Evolutionary conservation across 352 stramenopile species (phyloP).

Genomic region (Thraustochytrium striatum): DNA sequence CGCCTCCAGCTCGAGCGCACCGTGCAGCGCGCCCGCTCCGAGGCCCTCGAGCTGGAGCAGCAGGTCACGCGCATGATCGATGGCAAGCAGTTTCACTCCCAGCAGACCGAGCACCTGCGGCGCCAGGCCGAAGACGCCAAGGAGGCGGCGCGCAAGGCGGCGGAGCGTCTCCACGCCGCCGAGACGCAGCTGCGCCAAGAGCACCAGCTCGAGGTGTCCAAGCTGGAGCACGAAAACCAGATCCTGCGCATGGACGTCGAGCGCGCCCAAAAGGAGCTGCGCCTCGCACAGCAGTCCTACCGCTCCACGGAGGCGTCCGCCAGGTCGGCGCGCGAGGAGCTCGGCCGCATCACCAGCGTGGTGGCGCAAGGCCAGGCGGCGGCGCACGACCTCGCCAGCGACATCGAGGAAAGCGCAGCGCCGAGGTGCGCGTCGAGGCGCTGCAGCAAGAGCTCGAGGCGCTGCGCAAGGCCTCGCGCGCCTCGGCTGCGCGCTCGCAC

Average conservation of each 20-base stretch:
- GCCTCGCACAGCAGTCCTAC: neutral
- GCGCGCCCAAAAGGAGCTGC: neutral
- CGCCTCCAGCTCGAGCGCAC: slow-evolving; percentile 1
- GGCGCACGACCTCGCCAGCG: neutral
- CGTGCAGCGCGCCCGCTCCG: slow-evolving; percentile 1
- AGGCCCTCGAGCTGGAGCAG: neutral
- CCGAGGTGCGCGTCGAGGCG: neutral
- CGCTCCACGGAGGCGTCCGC: neutral
- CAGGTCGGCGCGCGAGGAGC: neutral
- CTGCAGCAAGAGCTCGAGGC: slow-evolving; percentile 7
- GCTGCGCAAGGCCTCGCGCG: neutral
- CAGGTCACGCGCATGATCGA: neutral
- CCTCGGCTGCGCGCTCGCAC: neutral
- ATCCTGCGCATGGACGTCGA: slow-evolving; percentile 13
- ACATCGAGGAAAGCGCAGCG: neutral
- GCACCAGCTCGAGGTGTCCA: neutral
- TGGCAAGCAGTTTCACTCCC: neutral
- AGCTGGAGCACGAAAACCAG: slow-evolving; percentile 20
- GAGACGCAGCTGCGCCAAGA: neutral
- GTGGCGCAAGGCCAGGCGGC: neutral
- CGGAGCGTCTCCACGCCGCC: neutral
- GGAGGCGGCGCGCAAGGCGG: neutral
- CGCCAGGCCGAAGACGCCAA: slow-evolving; percentile 11
- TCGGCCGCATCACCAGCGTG: neutral
- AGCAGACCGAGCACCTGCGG: slow-evolving; percentile 14